Base-by-base conservation (phyloP, 2,329 filamentous ascomycete species). In the Ramichloridium luteum region DNA sequence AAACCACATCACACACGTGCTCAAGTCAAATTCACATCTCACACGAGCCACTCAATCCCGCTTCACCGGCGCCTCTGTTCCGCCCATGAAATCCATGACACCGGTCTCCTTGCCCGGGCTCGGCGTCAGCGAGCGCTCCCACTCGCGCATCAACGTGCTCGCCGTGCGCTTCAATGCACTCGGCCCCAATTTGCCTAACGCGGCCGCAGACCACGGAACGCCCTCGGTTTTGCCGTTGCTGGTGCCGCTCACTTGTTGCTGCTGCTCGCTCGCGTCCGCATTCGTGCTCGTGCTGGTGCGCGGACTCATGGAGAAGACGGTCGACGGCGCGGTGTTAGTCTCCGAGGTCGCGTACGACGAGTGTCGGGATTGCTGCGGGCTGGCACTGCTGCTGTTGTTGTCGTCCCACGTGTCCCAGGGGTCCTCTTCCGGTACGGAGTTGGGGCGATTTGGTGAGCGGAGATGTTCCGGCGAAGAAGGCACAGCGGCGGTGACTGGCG, bases 101-200 rank as follows among this genome's bases (percentile, higher is more conserved):
- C 43, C 43, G 3, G 20, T 41, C 20, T 51, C 47, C 30, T 46
- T 32, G 5, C 41, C 43, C 5, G 48, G 48, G 35, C 34, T 40
- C 4, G 48, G 48, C n/a, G 45, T 74, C 10, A 86, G 61, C 43
- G 72, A 81, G 55, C 75, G 82, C 61, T 96, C 88, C 82, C 84
- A 93, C 52, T 93, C 85, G 42, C 77, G 80, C 74, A 94, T 84
- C 35, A 93, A 66, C 40, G 79, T 80, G 20, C 77, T 80, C n/a
- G 86, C 82, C 1, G 82, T 88, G 22, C 75, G 72, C 53, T 84
- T 82, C 45, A 94, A 61, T 47, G 83, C 85, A 44, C 74, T 76
- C 0, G 85, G 80, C 6, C 74, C 71, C 25, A 85, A 43, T 41
- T 77, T 75, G 51, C 76, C 77, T 34, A 92, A 68, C 28, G 78